Conservation (phyloP, 257 asterid genomes). For the Coffea canephora region DNA sequence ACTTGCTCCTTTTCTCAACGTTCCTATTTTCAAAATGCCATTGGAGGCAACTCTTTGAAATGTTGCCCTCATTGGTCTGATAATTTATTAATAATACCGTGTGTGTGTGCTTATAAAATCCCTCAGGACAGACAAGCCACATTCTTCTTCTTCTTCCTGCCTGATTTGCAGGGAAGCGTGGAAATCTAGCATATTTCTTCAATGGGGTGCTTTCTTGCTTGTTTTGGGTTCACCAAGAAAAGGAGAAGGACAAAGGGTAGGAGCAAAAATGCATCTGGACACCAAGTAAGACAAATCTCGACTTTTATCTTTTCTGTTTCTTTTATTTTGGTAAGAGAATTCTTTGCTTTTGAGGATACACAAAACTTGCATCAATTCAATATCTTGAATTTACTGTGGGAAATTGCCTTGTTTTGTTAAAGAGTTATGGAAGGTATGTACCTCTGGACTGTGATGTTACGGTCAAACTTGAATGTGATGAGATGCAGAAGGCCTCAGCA, state of each 20-base stretch:
- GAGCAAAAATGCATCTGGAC: constrained; percentile 26
- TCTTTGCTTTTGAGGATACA: neutral
- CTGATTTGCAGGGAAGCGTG: constrained; percentile 8
- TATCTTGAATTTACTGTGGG: neutral
- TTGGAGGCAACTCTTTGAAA: constrained; percentile 41
- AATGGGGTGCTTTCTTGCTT: constrained; percentile 77
- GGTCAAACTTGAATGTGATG: constrained; percentile 25
- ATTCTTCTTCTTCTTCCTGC: constrained; percentile 15
- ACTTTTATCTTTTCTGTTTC: neutral
- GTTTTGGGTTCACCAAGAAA: constrained; percentile 56
- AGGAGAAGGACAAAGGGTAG: constrained; percentile 34
- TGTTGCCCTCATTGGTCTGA: neutral
- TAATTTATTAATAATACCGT: neutral
- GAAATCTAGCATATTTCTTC: constrained; percentile 22
- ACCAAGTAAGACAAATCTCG: constrained; percentile 33
- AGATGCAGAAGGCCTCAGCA: constrained; percentile 31
- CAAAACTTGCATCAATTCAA: neutral
- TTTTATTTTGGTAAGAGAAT: neutral
- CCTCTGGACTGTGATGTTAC: constrained; percentile 54
- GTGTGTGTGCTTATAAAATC: constrained; percentile 2
- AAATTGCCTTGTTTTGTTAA: neutral
- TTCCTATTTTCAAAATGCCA: constrained; percentile 54
- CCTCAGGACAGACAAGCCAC: neutral
- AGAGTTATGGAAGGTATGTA: constrained; percentile 55
- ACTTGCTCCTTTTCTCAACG: constrained; percentile 48